Conservation (phyloP, 768 basidiomycete species). For the Lyophyllum decastes region DNA sequence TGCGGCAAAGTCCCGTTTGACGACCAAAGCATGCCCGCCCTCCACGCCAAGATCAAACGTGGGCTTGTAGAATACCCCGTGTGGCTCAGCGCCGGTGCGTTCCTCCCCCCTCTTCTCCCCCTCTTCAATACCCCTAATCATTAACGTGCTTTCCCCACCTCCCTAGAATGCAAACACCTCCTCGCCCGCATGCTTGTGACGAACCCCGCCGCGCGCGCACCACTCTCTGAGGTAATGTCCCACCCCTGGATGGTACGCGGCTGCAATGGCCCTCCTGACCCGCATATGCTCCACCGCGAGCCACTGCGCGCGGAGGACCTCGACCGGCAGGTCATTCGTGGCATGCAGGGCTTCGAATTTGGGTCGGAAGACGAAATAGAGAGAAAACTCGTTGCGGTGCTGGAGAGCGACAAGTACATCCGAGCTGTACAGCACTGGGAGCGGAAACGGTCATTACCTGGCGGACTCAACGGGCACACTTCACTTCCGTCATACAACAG, state of each 20-base stretch:
- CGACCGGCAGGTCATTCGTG: slow-evolving; percentile 80
- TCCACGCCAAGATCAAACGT: slow-evolving; percentile 98
- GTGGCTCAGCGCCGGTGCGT: slow-evolving; percentile 90
- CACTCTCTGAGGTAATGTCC: slow-evolving; percentile 78
- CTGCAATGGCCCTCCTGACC: slow-evolving; percentile 74
- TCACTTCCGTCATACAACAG: neutral
- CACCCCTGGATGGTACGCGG: slow-evolving; percentile 95
- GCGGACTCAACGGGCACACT: neutral
- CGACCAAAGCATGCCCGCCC: slow-evolving; percentile 98
- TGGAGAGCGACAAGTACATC: slow-evolving; percentile 77
- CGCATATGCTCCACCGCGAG: slow-evolving; percentile 86
- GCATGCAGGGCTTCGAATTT: slow-evolving; percentile 97
- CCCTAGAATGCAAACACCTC: slow-evolving; percentile 90
- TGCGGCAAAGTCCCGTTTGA: slow-evolving; percentile 99
- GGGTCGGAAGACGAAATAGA: slow-evolving; percentile 88
- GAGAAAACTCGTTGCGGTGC: slow-evolving; percentile 64
- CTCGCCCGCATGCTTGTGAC: slow-evolving; percentile 96
- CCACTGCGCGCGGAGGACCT: slow-evolving; percentile 89
- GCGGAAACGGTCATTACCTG: slow-evolving; percentile 33
- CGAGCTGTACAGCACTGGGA: slow-evolving; percentile 81
- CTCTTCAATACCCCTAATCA: neutral
- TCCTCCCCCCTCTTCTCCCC: neutral
- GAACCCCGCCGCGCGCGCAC: slow-evolving; percentile 81
- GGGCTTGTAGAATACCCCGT: slow-evolving; percentile 96
- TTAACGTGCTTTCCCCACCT: slow-evolving; percentile 12